Percentiles rank a stretch among this genome's conserved stretches.
Conservation (phyloP, 169 alveolate genomes). For the Perkinsus olseni region DNA sequence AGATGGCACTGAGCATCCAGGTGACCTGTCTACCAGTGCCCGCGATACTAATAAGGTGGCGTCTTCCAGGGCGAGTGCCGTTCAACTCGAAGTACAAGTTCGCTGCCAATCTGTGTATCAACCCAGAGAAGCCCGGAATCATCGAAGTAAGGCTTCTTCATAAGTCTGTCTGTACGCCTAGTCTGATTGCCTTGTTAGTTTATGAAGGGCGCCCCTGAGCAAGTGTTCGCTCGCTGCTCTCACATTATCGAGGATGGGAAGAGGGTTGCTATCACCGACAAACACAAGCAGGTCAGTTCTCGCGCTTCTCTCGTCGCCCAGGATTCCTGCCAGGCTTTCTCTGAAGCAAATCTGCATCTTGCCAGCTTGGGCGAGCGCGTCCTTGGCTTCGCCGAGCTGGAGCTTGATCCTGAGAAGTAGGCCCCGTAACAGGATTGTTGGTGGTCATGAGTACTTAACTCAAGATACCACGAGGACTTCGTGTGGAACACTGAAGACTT, state of each 20-base stretch:
- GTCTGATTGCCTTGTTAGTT: background rate
- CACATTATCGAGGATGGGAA: slow-evolving; percentile 16
- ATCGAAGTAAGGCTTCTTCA: background rate
- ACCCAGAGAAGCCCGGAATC: slow-evolving; percentile 12
- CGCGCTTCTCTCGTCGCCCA: background rate
- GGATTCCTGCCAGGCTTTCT: background rate
- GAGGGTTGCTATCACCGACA: slow-evolving; percentile 9
- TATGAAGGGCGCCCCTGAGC: slow-evolving; percentile 75
- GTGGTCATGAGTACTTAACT: background rate
- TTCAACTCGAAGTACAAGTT: slow-evolving; percentile 43
- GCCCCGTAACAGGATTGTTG: background rate
- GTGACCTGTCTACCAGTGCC: background rate
- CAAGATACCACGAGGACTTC: background rate
- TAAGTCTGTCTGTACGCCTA: slow-evolving; percentile 1
- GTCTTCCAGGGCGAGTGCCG: slow-evolving; percentile 30
- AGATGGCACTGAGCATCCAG: background rate
- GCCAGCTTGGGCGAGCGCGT: slow-evolving; percentile 44
- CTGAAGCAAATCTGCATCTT: slow-evolving; percentile 21
- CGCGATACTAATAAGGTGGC: too few species aligned
- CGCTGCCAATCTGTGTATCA: slow-evolving; percentile 36
- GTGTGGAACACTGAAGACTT: slow-evolving; percentile 16
- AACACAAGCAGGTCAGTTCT: background rate
- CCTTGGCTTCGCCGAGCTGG: slow-evolving; percentile 38
- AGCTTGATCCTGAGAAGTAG: slow-evolving; percentile 11
- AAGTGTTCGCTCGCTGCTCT: slow-evolving; percentile 25